Evolutionary conservation across 2,329 filamentous ascomycete species (phyloP), one percentile per base, ranked within the genome.

Genomic region (Penicillium sp.): DNA sequence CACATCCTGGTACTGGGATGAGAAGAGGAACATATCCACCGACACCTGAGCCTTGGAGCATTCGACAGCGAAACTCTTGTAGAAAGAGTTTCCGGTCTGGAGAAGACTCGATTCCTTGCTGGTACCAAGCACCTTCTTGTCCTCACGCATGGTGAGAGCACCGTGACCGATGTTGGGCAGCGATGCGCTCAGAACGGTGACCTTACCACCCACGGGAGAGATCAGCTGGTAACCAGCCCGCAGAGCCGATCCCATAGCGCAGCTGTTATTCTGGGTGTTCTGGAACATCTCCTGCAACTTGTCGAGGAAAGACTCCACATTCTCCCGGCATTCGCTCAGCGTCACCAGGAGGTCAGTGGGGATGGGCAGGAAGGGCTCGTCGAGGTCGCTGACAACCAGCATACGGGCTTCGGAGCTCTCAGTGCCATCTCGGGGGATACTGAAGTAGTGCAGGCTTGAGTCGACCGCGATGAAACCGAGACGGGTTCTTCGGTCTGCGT

Each of bases 11-110:
- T 99, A 97, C 72, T 95, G 91, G 16, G 92, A 93, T 4, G 91
- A 95, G 79, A 96, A 97, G 50, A 97, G 81, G 81, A 97, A 97
- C 93, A 97, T 97, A 74, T 97, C 93, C 65, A 99, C 92, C 0
- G 93, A 98, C 27, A 99, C 95, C 76, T 99, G 95, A 66, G 96
- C 96, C 81, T 99, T 99, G 37, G 93, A 97, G 77, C 95, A 99
- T 74, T 99, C 95, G 3, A 99, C 95, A 0, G 95, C 95, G 70
- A 99, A 99, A 69, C 91, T 96, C 83, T 99, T 99, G 84, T 98
- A 99, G 77, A 98, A 99, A 71, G 91, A 92, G 79, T 92, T 97
- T 42, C 87, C 90, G 0, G 95, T 97, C 74, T 98, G 93, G 52
- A 99, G 80, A 31, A 99, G 83, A 60, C 84, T 82, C 63, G 86